Conservation (phyloP, 176 grass and related monocot species). For the Ensete glaucum region DNA sequence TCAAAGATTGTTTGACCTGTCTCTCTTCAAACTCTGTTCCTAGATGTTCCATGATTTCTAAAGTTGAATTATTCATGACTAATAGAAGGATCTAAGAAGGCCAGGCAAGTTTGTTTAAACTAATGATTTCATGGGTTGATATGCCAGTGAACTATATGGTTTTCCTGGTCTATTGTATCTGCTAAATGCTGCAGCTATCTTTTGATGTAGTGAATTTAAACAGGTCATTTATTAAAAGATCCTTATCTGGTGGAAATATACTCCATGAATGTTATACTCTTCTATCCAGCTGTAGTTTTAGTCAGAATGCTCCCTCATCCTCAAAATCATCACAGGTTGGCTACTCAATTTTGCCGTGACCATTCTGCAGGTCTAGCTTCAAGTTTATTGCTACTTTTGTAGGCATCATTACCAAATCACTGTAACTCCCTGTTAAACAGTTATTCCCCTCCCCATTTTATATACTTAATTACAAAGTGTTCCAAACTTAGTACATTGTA, state of each 20-base stretch:
- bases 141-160: no score
- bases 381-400: neutral
- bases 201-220: conserved; percentile 5
- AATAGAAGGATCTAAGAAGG: no score
- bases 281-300: neutral
- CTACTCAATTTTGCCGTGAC: neutral
- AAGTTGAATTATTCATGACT: no score
- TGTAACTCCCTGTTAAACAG: no score
- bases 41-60: no score
- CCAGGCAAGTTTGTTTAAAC: no score
- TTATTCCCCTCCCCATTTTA: no score
- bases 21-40: no score
- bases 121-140: no score
- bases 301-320: neutral
- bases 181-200: neutral
- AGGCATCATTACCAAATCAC: neutral
- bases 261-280: conserved; percentile 17
- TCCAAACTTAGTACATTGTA: no score
- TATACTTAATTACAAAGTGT: no score
- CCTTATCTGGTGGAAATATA: conserved; percentile 64
- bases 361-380: neutral
- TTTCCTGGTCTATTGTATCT: neutral
- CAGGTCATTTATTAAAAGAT: conserved; percentile 74
- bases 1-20: no score
- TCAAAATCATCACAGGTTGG: neutral